Conservation (phyloP, 23 red algal genomes). For the Cyanidium caldarium region DNA sequence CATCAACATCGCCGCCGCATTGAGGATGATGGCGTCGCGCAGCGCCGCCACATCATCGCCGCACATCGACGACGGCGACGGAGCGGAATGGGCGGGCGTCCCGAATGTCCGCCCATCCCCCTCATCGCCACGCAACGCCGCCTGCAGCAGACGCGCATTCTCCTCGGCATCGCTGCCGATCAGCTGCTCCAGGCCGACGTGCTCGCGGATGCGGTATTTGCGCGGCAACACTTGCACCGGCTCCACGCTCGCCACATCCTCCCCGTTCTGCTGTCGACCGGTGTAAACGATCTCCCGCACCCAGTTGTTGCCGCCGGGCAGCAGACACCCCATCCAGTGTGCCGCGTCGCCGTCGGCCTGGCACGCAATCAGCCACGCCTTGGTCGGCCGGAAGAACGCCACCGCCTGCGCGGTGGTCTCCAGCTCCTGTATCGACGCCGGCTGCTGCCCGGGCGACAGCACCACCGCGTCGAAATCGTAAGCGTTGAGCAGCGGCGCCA, state of each 20-base stretch:
- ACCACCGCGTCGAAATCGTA: conserved; percentile 1
- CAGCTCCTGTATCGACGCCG: neutral
- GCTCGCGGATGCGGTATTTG: neutral
- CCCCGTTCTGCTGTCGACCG: neutral
- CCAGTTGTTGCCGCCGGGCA: neutral
- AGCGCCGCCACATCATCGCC: neutral
- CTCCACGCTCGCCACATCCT: neutral
- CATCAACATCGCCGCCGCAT: neutral
- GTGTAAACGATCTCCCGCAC: neutral
- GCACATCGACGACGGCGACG: neutral
- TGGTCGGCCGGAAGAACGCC: neutral
- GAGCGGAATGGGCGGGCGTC: neutral
- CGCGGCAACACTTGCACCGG: neutral
- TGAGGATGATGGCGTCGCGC: neutral
- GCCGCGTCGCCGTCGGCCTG: neutral
- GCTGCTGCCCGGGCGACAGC: neutral
- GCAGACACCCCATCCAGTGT: neutral
- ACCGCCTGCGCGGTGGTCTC: neutral
- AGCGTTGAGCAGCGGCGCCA: neutral
- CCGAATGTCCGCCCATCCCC: neutral
- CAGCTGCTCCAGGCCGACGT: neutral
- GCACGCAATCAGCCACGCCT: neutral
- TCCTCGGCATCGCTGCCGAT: neutral
- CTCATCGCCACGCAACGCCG: neutral
- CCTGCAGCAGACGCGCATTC: neutral